Evolutionary conservation across 148 eudicot species (phyloP).

Genomic region (Heliamphora exappendiculata): DNA sequence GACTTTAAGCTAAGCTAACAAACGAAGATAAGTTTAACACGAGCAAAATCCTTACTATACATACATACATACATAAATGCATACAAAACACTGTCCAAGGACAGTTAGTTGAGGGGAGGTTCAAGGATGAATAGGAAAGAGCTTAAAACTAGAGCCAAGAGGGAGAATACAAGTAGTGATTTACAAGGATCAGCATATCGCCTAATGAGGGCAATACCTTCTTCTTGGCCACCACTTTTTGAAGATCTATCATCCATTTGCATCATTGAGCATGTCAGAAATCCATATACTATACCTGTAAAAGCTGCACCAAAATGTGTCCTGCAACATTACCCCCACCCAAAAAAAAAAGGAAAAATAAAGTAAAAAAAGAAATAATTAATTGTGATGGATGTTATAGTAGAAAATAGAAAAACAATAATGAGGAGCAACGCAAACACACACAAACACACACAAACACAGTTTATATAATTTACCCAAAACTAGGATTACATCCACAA

Average conservation of each 20-base stretch:
- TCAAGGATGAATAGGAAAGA: slow-evolving; percentile 36
- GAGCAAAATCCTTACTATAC: too few relatives aligned
- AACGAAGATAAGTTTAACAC: too few relatives aligned
- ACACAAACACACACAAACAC: too few relatives aligned
- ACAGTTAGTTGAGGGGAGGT: slow-evolving; percentile 23
- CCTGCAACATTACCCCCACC: slow-evolving; percentile 34
- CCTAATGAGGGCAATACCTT: slow-evolving; percentile 40
- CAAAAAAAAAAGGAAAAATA: background rate
- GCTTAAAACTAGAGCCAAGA: slow-evolving; percentile 35
- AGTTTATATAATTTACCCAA: too few relatives aligned
- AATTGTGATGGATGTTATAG: background rate
- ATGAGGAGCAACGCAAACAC: too few relatives aligned
- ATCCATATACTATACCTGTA: slow-evolving; percentile 59
- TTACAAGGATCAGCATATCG: slow-evolving; percentile 49
- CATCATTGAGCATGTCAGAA: slow-evolving; percentile 39
- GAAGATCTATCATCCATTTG: slow-evolving; percentile 43
- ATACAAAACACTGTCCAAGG: background rate
- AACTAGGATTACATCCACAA: too few relatives aligned
- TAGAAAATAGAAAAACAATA: too few relatives aligned
- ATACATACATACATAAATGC: too few relatives aligned
- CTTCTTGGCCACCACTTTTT: slow-evolving; percentile 29
- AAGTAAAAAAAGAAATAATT: too few relatives aligned
- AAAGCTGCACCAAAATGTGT: slow-evolving; percentile 49
- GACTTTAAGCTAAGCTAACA: too few relatives aligned
- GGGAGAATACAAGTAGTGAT: slow-evolving; percentile 47